Conservation (phyloP, 2,329 filamentous ascomycete genomes). For the Ceratocystis variospora region DNA sequence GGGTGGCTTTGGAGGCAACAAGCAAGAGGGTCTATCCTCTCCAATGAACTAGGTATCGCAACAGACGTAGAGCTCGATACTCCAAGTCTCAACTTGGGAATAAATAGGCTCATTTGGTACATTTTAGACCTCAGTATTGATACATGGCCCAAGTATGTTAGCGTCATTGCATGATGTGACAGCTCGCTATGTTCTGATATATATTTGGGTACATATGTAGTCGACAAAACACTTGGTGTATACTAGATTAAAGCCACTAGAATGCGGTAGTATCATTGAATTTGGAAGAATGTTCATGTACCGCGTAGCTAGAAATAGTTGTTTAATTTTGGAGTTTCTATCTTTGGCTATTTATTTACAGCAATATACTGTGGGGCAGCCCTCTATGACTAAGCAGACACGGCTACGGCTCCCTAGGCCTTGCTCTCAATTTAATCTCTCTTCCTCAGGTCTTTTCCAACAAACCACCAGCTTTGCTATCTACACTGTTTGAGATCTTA, state of each 20-base stretch:
- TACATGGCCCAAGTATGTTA: neutral
- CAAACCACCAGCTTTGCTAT: no score
- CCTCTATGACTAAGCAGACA: neutral
- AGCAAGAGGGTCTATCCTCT: no score
- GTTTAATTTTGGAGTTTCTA: neutral
- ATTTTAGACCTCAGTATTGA: neutral
- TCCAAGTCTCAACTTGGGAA: no score
- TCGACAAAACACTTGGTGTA: neutral
- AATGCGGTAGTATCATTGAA: neutral
- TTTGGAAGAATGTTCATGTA: neutral
- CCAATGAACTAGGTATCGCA: no score
- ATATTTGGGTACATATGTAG: neutral
- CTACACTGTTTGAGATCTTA: no score
- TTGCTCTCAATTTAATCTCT: no score
- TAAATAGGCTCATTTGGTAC: no score
- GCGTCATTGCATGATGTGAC: neutral
- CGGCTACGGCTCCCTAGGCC: neutral
- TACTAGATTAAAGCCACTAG: no score
- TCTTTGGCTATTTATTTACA: slow-evolving; percentile 3
- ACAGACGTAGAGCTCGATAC: no score
- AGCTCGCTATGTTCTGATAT: neutral
- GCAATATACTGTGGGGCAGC: neutral
- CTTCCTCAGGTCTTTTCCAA: no score
- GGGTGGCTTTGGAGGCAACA: no score
- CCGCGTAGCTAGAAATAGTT: neutral